Percentiles rank a stretch among this genome's conserved stretches.
phyloP scores from a whole-genome alignment of 192 early-diverging fungal species.

The Podila epicladia region DNA sequence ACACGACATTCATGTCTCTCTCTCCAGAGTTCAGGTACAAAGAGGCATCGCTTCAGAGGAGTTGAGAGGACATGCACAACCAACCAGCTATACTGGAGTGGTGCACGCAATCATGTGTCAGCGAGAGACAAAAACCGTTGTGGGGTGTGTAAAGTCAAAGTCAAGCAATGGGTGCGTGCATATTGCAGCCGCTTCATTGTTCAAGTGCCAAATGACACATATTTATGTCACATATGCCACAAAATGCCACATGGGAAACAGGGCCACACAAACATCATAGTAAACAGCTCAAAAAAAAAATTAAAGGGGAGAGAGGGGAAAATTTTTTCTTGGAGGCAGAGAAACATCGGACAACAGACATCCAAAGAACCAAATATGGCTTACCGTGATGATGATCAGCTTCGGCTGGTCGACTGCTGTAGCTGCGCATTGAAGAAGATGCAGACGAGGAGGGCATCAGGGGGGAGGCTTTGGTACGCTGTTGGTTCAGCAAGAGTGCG shows the following conservation, averaged over 20 bases:
- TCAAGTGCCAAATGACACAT: background rate
- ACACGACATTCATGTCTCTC: too few species aligned
- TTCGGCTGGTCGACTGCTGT: conserved; percentile 47
- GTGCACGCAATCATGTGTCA: too few species aligned
- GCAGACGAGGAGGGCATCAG: background rate
- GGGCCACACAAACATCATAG: too few species aligned
- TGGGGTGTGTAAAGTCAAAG: background rate
- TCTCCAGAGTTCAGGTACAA: too few species aligned
- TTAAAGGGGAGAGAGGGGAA: background rate
- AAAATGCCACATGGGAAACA: background rate
- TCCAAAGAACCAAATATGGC: conserved; percentile 9
- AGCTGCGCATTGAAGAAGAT: conserved; percentile 19
- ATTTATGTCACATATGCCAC: too few species aligned
- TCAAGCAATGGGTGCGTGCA: background rate
- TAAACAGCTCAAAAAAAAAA: background rate
- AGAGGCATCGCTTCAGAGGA: too few species aligned
- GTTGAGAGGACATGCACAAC: background rate
- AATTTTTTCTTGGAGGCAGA: background rate
- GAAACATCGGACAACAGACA: background rate
- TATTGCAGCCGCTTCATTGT: background rate
- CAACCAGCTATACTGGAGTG: background rate
- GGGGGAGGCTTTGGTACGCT: background rate
- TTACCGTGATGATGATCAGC: conserved; percentile 36
- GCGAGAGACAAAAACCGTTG: background rate
- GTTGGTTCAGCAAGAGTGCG: conserved; percentile 2